Evolutionary conservation across 208 protist species (phyloP).

Genomic region (Angomonas ambiguus): DNA sequence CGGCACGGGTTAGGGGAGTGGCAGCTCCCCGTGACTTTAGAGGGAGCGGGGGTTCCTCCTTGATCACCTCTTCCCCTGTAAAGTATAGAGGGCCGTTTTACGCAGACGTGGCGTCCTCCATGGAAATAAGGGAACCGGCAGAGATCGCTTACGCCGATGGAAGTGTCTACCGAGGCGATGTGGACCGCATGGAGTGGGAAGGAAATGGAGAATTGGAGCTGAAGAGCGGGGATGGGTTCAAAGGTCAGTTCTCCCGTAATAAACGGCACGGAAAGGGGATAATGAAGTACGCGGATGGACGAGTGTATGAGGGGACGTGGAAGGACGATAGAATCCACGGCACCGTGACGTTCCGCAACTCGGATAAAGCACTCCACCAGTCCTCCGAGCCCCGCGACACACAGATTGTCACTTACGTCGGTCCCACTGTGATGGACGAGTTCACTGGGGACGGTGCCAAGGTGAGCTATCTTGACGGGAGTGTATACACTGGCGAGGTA

Average conservation of each 20-base stretch:
- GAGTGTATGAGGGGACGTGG: slow-evolving; percentile 59
- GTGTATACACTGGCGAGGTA: slow-evolving; percentile 55
- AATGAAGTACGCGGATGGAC: slow-evolving; percentile 30
- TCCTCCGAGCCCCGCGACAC: not conserved
- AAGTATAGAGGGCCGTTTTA: slow-evolving; percentile 60
- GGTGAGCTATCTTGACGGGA: slow-evolving; percentile 51
- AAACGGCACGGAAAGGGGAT: slow-evolving; percentile 46
- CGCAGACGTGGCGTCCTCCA: slow-evolving; percentile 26
- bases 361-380: not conserved
- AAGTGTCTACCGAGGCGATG: slow-evolving; percentile 47
- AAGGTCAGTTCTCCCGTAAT: slow-evolving; percentile 48
- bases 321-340: slow-evolving; percentile 5
- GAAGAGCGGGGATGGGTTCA: slow-evolving; percentile 50
- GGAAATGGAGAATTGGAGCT: slow-evolving; percentile 52
- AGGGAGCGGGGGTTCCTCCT: not conserved
- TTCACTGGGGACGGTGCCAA: slow-evolving; percentile 45
- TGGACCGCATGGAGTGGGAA: slow-evolving; percentile 41
- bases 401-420: slow-evolving; percentile 38
- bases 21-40: slow-evolving; percentile 18
- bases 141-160: slow-evolving; percentile 67
- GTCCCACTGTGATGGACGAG: slow-evolving; percentile 53
- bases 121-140: slow-evolving; percentile 17
- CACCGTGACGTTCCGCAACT: slow-evolving; percentile 7
- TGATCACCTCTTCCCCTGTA: slow-evolving; percentile 12
- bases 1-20: slow-evolving; percentile 64